Conservation (phyloP, 495 filamentous ascomycete genomes). For the Lasiosphaeris hirsuta region DNA sequence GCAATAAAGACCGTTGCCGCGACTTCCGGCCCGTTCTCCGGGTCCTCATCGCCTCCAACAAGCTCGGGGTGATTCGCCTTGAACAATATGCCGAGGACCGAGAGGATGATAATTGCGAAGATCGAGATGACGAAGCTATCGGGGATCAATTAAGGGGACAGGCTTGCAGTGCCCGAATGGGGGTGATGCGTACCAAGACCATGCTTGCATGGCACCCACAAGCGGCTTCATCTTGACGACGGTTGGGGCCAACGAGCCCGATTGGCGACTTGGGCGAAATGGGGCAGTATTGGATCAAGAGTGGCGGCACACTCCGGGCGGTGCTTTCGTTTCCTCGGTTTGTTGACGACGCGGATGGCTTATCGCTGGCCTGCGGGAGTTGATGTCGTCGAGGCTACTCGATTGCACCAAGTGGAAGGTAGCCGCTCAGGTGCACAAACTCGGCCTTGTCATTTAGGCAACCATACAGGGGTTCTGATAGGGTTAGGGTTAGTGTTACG, state of each 20-base stretch:
- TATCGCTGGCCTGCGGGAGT: background rate
- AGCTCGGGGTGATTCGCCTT: constrained; percentile 73
- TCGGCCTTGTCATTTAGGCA: background rate
- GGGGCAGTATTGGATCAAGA: background rate
- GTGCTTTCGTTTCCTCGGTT: background rate
- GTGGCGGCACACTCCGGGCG: background rate
- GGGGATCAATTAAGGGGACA: background rate
- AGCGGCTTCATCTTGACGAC: constrained; percentile 79
- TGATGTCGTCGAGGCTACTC: constrained; percentile 2
- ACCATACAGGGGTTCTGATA: background rate
- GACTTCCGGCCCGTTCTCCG: constrained; percentile 68
- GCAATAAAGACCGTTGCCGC: constrained; percentile 80
- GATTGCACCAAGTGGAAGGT: background rate
- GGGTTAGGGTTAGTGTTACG: background rate
- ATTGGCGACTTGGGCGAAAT: background rate
- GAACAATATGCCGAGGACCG: constrained; percentile 76
- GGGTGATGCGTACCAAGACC: constrained; percentile 68
- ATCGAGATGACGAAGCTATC: constrained; percentile 78
- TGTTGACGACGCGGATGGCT: background rate
- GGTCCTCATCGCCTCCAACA: constrained; percentile 71
- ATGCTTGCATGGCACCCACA: constrained; percentile 85
- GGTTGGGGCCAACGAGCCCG: background rate
- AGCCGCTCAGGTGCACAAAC: no score
- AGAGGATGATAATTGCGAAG: constrained; percentile 86
- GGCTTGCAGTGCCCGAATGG: background rate